These are phyloP conservation scores for Kalaharituber pfeilii DNA, from an alignment of 2,329 filamentous ascomycete species.

Conservation along the genomic window DNA sequence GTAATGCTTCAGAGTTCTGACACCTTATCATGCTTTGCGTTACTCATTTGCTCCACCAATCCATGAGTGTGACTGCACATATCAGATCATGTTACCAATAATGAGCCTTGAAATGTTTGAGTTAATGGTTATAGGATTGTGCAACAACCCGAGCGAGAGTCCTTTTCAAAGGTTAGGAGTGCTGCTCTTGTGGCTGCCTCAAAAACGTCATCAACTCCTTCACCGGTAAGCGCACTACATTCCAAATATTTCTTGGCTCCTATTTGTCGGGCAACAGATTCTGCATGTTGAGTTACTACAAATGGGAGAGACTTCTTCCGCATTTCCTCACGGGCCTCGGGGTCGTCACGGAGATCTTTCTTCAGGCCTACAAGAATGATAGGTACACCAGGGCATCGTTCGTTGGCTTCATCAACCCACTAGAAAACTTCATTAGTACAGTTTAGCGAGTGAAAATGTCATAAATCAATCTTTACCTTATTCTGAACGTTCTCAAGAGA, in stretches of 20 bases:
- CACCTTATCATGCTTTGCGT: no score
- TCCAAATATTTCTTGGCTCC: slow-evolving; percentile 91
- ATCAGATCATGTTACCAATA: no score
- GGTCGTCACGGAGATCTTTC: slow-evolving; percentile 91
- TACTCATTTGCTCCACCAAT: no score
- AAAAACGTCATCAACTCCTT: slow-evolving; percentile 96
- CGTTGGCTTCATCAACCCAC: slow-evolving; percentile 94
- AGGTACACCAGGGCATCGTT: slow-evolving; percentile 76
- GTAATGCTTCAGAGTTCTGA: no score
- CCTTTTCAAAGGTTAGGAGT: slow-evolving; percentile 66
- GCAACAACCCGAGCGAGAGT: slow-evolving; percentile 62
- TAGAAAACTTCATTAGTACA: slow-evolving; percentile 27
- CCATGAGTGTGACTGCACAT: no score
- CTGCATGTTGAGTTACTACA: slow-evolving; percentile 66
- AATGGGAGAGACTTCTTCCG: slow-evolving; percentile 83
- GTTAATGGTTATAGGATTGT: slow-evolving; percentile 52
- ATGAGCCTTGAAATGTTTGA: no score
- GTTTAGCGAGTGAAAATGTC: slow-evolving; percentile 3
- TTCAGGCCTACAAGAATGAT: slow-evolving; percentile 94
- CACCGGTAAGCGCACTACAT: slow-evolving; percentile 85
- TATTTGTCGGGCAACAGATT: slow-evolving; percentile 65
- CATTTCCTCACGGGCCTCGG: slow-evolving; percentile 91
- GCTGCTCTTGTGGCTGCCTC: slow-evolving; percentile 90
- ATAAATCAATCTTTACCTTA: slow-evolving; percentile 42
- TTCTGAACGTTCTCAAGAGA: slow-evolving; percentile 96